Evolutionary conservation across 169 alveolate genomes (phyloP), one percentile per base, ranked within the genome.

Genomic region (Fabrea salina): DNA sequence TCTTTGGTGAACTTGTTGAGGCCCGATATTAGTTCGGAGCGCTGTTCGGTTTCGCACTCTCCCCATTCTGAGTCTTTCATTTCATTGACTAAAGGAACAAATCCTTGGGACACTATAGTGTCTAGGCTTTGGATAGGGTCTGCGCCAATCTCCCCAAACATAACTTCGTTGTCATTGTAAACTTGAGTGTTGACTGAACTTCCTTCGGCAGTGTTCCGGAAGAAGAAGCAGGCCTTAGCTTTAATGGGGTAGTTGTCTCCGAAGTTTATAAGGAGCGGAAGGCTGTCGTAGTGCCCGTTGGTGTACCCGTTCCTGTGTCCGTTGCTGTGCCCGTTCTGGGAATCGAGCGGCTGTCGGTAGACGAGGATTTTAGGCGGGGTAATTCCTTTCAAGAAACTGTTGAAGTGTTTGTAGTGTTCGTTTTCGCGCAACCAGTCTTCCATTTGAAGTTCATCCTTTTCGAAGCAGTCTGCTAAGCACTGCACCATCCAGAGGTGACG

Each of bases 91-190:
- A 84, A 44, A 41, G 93, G 94, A 43, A 77, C 82, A 51, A 86
- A 90, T 47, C 85, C 82, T 44, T 78, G 54, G 33, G 89, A 79
- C 64, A 93, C 85, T 5, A 89, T 76, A 75, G 89, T 83, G 59
- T 86, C 86, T 81, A 93, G 82, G 49, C 86, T 76, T 19, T 89
- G 82, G 41, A 93, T 90, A 11, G 93, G 83, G 51, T 79, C 75
- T 37, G 91, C 86, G 11, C 94, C 82, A 59, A 93, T 84, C 86
- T 93, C 95, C 22, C 97, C 95, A 68, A 86, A 93, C 67, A 89
- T 74, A 13, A 91, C 83, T 35, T 88, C 89, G 25, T 75, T 85
- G 71, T 93, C 97, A 47, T 88, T 79, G 47, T 90, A 58, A 33
- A 57, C 75, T 33, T 75, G 56, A 50, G 85, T 54, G 32, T 86